phyloP scores from a whole-genome alignment of 2,329 filamentous ascomycete species.

The Grosmannia clavigera region DNA sequence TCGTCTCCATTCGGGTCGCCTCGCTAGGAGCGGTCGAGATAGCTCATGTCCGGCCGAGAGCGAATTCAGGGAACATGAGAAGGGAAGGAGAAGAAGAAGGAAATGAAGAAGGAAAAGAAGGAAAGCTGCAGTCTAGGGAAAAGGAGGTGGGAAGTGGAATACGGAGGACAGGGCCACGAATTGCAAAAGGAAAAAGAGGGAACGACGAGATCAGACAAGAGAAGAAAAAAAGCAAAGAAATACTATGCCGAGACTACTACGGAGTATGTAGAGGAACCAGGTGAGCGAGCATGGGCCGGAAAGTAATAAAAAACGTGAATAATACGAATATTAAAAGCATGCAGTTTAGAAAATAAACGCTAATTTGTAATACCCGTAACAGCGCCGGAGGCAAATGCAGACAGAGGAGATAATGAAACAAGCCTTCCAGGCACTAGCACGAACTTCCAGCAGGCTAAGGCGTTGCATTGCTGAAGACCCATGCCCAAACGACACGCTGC shows the following conservation, averaged over 20 bases:
- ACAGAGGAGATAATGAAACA: not conserved
- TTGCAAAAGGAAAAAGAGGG: not conserved
- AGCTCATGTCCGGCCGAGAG: not conserved
- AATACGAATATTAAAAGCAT: not conserved
- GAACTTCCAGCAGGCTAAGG: not conserved
- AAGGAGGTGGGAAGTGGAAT: not conserved
- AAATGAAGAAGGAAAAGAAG: not conserved
- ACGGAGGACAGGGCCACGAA: no score
- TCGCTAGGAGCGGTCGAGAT: not conserved
- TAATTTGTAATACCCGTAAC: not conserved
- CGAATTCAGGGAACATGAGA: not conserved
- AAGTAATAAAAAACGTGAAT: not conserved
- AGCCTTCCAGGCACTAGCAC: not conserved
- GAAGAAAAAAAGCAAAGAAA: not conserved
- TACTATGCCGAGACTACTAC: not conserved
- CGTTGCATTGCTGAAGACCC: not conserved
- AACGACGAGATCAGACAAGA: not conserved
- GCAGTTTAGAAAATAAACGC: not conserved
- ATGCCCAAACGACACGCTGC: not conserved
- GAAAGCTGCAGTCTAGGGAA: not conserved
- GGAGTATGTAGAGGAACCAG: not conserved
- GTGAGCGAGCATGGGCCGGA: not conserved
- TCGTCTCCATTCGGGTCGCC: not conserved
- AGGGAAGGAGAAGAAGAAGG: not conserved
- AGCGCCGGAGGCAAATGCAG: not conserved